phyloP scores from a whole-genome alignment of 257 asterid genomes.

The Rauvolfia tetraphylla region DNA sequence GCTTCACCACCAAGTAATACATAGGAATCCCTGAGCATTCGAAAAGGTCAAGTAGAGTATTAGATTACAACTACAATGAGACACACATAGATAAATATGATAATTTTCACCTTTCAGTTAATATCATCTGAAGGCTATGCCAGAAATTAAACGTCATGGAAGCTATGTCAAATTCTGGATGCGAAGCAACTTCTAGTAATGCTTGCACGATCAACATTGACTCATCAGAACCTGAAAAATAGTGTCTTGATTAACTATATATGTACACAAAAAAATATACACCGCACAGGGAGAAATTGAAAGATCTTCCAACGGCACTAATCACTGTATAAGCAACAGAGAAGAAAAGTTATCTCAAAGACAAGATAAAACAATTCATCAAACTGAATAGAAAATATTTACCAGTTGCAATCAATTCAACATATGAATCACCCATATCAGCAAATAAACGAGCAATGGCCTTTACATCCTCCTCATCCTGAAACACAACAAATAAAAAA shows the following conservation, averaged over 20 bases:
- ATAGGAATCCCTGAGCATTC: conserved; percentile 62
- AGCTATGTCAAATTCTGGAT: conserved; percentile 96
- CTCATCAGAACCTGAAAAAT: conserved; percentile 89
- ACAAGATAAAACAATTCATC: conserved; percentile 2
- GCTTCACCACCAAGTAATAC: conserved; percentile 52
- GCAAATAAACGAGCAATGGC: conserved; percentile 98
- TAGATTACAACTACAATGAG: neutral
- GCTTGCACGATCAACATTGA: conserved; percentile 93
- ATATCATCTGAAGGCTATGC: conserved; percentile 87
- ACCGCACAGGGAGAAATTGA: neutral
- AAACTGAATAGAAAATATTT: conserved; percentile 19
- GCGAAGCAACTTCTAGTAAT: conserved; percentile 90
- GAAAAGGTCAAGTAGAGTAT: conserved; percentile 9
- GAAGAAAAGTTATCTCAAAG: neutral
- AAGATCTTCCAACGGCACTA: neutral
- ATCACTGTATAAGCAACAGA: neutral
- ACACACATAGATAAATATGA: conserved; percentile 3
- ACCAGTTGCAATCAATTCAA: conserved; percentile 96
- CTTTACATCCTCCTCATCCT: conserved; percentile 99
- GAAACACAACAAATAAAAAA: conserved; percentile 25
- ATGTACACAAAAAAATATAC: conserved; percentile 5
- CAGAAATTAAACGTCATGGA: conserved; percentile 99
- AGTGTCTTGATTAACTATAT: conserved; percentile 15
- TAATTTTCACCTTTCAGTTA: conserved; percentile 65
- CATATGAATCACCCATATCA: conserved; percentile 98